Conservation (phyloP, 2,329 filamentous ascomycete genomes). For the Colletotrichum incanum region DNA sequence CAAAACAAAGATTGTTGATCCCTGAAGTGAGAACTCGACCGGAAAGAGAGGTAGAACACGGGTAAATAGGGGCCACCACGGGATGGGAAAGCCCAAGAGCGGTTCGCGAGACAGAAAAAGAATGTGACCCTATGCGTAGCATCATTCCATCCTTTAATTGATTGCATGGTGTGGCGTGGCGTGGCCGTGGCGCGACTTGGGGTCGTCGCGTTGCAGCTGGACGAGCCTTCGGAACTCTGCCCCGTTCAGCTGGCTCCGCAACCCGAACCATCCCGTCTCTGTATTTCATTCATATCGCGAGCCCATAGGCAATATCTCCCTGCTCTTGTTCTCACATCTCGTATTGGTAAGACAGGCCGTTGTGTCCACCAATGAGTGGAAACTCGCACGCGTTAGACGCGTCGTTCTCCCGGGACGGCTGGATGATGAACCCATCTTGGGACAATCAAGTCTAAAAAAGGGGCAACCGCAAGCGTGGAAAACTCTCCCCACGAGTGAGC, state of each 20-base stretch:
- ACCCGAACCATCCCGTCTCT: background rate
- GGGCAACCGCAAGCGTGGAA: background rate
- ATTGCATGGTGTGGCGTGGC: conserved; percentile 22
- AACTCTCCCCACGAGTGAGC: background rate
- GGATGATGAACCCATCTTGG: background rate
- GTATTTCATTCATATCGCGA: background rate
- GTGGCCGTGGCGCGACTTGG: conserved; percentile 7
- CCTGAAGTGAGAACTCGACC: background rate
- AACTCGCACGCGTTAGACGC: conserved; percentile 2
- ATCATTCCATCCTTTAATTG: conserved; percentile 23
- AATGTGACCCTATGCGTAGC: conserved; percentile 1
- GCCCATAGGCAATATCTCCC: background rate
- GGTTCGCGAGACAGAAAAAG: background rate
- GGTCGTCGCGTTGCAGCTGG: conserved; percentile 6
- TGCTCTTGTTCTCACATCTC: background rate
- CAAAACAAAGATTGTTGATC: background rate
- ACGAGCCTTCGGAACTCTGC: background rate
- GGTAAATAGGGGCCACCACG: background rate
- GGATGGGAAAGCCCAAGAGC: conserved; percentile 1
- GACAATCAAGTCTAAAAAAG: background rate
- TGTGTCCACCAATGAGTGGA: background rate
- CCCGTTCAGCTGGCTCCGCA: background rate
- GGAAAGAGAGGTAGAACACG: background rate
- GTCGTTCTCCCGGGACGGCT: conserved; percentile 1
- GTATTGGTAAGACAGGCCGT: background rate